Evolutionary conservation across 1,284 basidiomycete genomes (phyloP).

Genomic region (Heliocybe sulcata): DNA sequence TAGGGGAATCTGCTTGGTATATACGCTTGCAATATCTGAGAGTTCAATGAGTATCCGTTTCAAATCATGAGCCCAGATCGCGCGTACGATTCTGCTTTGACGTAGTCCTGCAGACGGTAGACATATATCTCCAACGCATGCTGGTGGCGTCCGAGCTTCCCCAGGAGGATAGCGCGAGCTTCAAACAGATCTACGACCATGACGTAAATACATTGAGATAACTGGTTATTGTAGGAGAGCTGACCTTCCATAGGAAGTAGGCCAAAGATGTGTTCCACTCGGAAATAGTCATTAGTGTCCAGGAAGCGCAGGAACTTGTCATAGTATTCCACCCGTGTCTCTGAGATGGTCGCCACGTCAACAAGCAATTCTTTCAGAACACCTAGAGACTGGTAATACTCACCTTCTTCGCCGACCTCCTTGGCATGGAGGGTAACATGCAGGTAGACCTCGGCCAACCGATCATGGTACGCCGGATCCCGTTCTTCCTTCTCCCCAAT

Average conservation of each 20-base stretch:
- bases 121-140: conserved; percentile 92
- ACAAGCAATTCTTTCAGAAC: background rate
- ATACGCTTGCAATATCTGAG: conserved; percentile 81
- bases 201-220: background rate
- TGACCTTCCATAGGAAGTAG: conserved; percentile 70
- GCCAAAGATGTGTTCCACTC: conserved; percentile 75
- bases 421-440: conserved; percentile 50
- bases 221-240: conserved; percentile 9
- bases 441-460: conserved; percentile 83
- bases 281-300: conserved; percentile 64
- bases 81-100: conserved; percentile 83
- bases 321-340: conserved; percentile 42
- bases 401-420: conserved; percentile 48
- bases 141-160: conserved; percentile 86
- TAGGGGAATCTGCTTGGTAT: conserved; percentile 55
- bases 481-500: conserved; percentile 71
- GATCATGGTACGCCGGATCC: conserved; percentile 73
- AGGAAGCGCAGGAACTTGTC: conserved; percentile 75
- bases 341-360: conserved; percentile 20
- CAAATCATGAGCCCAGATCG: conserved; percentile 4
- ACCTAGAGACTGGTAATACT: conserved; percentile 12
- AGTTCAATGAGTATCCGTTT: background rate
- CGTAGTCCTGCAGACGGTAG: conserved; percentile 74
- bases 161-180: conserved; percentile 85
- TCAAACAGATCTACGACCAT: conserved; percentile 64